Conservation (phyloP, 2,329 filamentous ascomycete species). For the Colletotrichum lini region DNA sequence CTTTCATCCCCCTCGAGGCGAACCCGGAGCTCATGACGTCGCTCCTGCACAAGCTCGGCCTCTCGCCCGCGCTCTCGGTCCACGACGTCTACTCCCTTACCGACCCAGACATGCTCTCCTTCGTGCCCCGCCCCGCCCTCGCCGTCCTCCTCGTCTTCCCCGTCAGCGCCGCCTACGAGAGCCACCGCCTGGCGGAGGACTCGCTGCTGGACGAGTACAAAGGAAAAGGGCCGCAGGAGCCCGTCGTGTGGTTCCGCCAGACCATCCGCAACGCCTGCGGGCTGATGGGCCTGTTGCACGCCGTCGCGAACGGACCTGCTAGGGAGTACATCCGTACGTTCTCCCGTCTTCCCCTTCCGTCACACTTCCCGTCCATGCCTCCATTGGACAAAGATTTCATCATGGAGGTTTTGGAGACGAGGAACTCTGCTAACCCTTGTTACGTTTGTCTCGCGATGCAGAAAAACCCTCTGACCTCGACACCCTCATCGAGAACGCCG, state of each 20-base stretch:
- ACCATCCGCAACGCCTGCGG: slow-evolving; percentile 96
- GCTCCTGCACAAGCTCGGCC: slow-evolving; percentile 86
- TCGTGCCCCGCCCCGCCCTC: slow-evolving; percentile 89
- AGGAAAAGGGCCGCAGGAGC: slow-evolving; percentile 77
- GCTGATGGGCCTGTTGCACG: slow-evolving; percentile 89
- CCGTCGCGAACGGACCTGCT: slow-evolving; percentile 82
- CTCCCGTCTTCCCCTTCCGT: slow-evolving; percentile 42
- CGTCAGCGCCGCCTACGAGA: slow-evolving; percentile 84
- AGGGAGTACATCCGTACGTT: slow-evolving; percentile 70
- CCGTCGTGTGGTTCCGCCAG: slow-evolving; percentile 94
- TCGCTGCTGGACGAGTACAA: slow-evolving; percentile 72
- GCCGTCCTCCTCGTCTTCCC: slow-evolving; percentile 95
- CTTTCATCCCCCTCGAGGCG: slow-evolving; percentile 75
- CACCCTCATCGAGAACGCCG: slow-evolving; percentile 77
- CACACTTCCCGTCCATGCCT: not conserved
- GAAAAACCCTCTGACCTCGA: slow-evolving; percentile 70
- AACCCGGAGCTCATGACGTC: slow-evolving; percentile 92
- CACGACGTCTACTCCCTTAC: slow-evolving; percentile 94
- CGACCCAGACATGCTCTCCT: slow-evolving; percentile 85
- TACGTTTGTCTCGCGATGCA: slow-evolving; percentile 43
- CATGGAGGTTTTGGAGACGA: not conserved
- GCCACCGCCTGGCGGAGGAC: slow-evolving; percentile 82
- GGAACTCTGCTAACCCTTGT: not conserved
- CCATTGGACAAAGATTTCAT: not conserved
- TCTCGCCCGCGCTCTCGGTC: slow-evolving; percentile 82